These are phyloP conservation scores for Gossypium herbaceum DNA, from an alignment of 345 rosid genomes.

Conservation along the genomic window DNA sequence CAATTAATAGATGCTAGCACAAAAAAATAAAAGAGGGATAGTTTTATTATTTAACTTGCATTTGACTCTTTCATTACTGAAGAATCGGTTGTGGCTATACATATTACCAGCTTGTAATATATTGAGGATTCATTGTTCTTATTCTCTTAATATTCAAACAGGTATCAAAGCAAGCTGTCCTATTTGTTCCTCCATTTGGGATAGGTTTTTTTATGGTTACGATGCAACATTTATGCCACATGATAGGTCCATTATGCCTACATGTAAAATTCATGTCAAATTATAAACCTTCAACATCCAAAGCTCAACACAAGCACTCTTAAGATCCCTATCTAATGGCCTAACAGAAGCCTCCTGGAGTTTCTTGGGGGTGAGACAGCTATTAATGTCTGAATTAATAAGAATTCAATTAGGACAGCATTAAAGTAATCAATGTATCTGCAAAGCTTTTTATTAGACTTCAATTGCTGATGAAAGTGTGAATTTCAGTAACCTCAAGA, in stretches of 20 bases:
- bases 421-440: background rate
- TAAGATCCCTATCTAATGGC: background rate
- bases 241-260: background rate
- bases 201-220: background rate
- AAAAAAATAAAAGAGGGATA: background rate
- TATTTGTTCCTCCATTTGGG: background rate
- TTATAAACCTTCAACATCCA: background rate
- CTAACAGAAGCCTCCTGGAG: background rate
- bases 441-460: background rate
- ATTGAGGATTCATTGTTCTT: background rate
- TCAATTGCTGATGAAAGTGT: background rate
- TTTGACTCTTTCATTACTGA: background rate
- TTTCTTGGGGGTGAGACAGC: background rate
- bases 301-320: background rate
- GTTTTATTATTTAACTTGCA: background rate
- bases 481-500: background rate
- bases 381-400: background rate
- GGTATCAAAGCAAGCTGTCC: background rate
- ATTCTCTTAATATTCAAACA: background rate
- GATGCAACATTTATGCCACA: background rate
- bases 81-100: background rate
- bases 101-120: background rate
- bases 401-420: background rate
- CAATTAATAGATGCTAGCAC: background rate
- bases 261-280: background rate